phyloP scores from a whole-genome alignment of 2,329 filamentous ascomycete genomes.

The Colletotrichum sp. region DNA sequence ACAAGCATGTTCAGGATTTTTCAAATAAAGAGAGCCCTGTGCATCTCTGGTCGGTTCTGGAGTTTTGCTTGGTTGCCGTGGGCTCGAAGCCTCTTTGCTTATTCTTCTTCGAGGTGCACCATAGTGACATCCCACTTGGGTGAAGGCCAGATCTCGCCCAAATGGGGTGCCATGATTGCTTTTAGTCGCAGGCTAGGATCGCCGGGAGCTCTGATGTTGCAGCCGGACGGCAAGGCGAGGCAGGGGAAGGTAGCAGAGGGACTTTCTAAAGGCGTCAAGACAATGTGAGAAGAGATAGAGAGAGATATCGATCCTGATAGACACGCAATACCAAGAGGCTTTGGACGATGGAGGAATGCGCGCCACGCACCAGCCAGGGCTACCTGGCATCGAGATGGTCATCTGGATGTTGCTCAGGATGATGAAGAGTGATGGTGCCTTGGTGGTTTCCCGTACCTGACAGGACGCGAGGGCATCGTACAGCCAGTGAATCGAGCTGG shows the following conservation, averaged over 20 bases:
- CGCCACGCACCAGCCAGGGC: not conserved
- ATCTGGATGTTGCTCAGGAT: not conserved
- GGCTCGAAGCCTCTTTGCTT: slow-evolving; percentile 9
- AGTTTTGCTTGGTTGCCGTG: not conserved
- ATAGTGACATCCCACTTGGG: slow-evolving; percentile 1
- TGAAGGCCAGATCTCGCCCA: slow-evolving; percentile 8
- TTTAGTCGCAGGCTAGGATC: slow-evolving; percentile 5
- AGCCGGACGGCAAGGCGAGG: slow-evolving; percentile 19
- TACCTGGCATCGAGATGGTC: not conserved
- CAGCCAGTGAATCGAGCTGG: not conserved
- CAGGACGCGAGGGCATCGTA: not conserved
- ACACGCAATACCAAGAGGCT: not conserved
- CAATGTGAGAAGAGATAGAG: slow-evolving; percentile 16
- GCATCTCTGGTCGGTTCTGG: not conserved
- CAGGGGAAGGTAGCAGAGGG: slow-evolving; percentile 6
- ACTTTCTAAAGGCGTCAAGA: not conserved
- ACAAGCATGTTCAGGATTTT: slow-evolving; percentile 10
- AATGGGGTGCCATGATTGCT: slow-evolving; percentile 10
- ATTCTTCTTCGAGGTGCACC: slow-evolving; percentile 8
- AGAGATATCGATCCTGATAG: not conserved
- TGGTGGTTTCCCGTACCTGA: not conserved
- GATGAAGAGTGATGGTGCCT: not conserved
- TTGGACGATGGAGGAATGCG: not conserved
- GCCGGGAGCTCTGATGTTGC: slow-evolving; percentile 17
- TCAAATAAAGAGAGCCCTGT: slow-evolving; percentile 17